Percentiles rank a stretch among this genome's conserved stretches.
These are phyloP conservation scores for Ascoidea asiatica DNA, from an alignment of 805 yeast genomes.

Conservation along the genomic window DNA sequence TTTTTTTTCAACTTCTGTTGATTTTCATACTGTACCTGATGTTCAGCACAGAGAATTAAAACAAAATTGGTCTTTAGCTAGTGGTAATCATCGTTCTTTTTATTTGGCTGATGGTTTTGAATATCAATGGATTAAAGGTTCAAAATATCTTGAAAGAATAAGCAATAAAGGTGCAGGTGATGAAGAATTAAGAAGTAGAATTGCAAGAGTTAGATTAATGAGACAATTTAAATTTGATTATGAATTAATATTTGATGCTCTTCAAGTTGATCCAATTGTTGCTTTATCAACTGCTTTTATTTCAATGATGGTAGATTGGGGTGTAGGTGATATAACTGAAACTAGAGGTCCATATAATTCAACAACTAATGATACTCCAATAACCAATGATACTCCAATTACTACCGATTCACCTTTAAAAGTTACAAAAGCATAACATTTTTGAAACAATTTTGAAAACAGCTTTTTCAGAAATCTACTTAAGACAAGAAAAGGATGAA, in stretches of 20 bases:
- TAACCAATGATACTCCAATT: too few species aligned
- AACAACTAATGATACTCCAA: not conserved
- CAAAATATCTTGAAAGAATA: conserved; percentile 37
- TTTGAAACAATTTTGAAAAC: too few species aligned
- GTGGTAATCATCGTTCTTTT: conserved; percentile 32
- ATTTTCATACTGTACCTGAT: conserved; percentile 32
- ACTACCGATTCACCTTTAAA: too few species aligned
- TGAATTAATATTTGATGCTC: conserved; percentile 38
- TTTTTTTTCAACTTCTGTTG: conserved; percentile 27
- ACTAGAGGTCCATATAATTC: conserved; percentile 34
- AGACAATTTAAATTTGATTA: conserved; percentile 48
- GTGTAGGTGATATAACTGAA: conserved; percentile 35
- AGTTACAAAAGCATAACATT: too few species aligned
- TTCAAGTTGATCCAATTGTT: conserved; percentile 31
- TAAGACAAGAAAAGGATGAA: too few species aligned
- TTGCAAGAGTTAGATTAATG: conserved; percentile 42
- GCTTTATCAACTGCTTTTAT: conserved; percentile 49
- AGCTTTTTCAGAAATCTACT: too few species aligned
- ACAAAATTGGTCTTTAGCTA: conserved; percentile 20
- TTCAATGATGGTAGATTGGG: conserved; percentile 60
- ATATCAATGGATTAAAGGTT: conserved; percentile 41
- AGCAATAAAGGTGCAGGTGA: conserved; percentile 42
- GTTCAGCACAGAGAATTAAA: conserved; percentile 30
- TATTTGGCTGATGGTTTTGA: conserved; percentile 37
- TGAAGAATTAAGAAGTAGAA: conserved; percentile 38